Conservation (phyloP, 2,329 filamentous ascomycete genomes). For the Penicillium sp. region DNA sequence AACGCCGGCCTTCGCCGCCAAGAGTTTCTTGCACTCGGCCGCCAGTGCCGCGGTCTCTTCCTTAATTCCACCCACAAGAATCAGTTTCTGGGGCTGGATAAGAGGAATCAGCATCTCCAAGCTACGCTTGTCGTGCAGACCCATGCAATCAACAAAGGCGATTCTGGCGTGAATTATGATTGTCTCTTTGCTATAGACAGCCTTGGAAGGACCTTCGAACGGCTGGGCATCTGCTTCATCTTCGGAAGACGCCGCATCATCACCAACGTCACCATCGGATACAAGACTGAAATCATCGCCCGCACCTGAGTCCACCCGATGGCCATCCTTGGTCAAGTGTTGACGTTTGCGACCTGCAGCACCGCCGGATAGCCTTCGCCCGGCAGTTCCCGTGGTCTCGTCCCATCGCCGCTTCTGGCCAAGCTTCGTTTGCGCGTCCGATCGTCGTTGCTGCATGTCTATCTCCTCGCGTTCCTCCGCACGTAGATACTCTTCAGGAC, state of each 20-base stretch:
- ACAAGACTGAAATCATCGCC: constrained; percentile 50
- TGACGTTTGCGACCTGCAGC: constrained; percentile 60
- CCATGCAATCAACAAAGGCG: constrained; percentile 87
- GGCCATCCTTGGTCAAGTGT: constrained; percentile 43
- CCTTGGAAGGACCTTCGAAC: constrained; percentile 71
- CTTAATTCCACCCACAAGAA: constrained; percentile 79
- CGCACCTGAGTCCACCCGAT: constrained; percentile 44
- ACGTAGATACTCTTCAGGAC: constrained; percentile 88
- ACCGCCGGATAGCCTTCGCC: constrained; percentile 42
- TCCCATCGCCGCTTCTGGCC: constrained; percentile 97
- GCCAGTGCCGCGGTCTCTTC: constrained; percentile 79
- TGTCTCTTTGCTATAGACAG: constrained; percentile 64
- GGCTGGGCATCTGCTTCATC: constrained; percentile 53
- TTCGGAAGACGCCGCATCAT: constrained; percentile 57
- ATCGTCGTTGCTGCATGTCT: constrained; percentile 61
- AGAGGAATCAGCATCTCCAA: constrained; percentile 92
- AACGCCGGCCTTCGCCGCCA: constrained; percentile 46
- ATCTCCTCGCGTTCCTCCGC: constrained; percentile 85
- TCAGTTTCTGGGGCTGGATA: constrained; percentile 90
- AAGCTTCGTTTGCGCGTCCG: constrained; percentile 62
- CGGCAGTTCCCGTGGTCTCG: constrained; percentile 55
- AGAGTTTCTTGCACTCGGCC: constrained; percentile 72
- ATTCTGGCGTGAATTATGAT: constrained; percentile 73
- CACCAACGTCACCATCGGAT: constrained; percentile 59
- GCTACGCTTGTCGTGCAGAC: constrained; percentile 89